Conservation (phyloP, 441 rosid species). For the Melastoma candidum region DNA sequence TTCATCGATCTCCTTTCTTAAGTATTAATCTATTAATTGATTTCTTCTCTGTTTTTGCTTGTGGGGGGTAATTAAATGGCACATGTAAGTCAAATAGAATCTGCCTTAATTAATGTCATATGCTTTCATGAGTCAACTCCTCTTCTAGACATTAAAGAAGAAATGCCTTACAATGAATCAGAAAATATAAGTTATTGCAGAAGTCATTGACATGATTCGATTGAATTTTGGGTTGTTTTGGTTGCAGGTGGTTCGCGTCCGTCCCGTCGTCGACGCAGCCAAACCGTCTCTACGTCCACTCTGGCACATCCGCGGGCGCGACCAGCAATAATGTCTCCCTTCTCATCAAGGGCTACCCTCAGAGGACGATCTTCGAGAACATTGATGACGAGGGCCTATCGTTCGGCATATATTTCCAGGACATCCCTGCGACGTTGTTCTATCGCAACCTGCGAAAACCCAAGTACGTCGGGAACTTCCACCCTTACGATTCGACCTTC, state of each 20-base stretch:
- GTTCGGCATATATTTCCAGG: constrained; percentile 74
- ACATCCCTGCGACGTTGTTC: constrained; percentile 67
- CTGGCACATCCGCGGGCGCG: constrained; percentile 70
- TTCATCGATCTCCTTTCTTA: too few species aligned
- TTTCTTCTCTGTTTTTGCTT: too few species aligned
- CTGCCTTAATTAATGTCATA: too few species aligned
- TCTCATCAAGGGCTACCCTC: constrained; percentile 67
- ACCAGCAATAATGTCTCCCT: constrained; percentile 51
- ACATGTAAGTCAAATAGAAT: too few species aligned
- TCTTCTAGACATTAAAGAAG: too few species aligned
- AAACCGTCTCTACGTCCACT: constrained; percentile 68
- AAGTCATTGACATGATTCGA: too few species aligned
- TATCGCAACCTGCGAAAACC: constrained; percentile 62
- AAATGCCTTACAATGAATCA: too few species aligned
- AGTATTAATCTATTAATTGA: too few species aligned
- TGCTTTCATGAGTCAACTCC: too few species aligned
- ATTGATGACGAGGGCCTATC: constrained; percentile 39
- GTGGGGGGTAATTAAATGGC: too few species aligned
- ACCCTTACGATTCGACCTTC: constrained; percentile 33
- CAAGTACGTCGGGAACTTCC: constrained; percentile 49
- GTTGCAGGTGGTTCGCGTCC: constrained; percentile 75
- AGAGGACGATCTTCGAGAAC: constrained; percentile 72
- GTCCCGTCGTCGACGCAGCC: constrained; percentile 90
- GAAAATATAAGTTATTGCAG: too few species aligned
- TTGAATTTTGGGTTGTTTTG: too few species aligned